phyloP scores from a whole-genome alignment of 257 asterid species.

The Verbascum thapsus region DNA sequence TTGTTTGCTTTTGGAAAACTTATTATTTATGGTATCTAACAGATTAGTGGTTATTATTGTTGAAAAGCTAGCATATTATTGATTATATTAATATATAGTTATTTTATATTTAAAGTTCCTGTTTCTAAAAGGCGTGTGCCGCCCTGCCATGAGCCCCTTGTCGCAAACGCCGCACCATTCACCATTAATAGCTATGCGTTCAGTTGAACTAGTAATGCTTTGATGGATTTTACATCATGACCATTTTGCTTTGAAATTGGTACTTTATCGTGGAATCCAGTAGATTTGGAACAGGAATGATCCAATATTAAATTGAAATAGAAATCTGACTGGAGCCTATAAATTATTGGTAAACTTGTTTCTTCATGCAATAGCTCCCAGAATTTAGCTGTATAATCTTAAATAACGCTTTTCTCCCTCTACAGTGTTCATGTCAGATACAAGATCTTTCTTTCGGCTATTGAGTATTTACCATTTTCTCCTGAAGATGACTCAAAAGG shows the following conservation, averaged over 20 bases:
- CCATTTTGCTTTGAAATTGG: conserved; percentile 15
- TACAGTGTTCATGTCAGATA: conserved; percentile 81
- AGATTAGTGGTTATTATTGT: too few species aligned
- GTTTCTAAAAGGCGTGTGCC: too few species aligned
- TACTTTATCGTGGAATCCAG: not conserved
- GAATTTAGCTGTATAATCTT: conserved; percentile 22
- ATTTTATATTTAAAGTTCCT: too few species aligned
- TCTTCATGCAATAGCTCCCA: conserved; percentile 19
- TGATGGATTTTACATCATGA: conserved; percentile 18
- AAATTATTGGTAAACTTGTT: conserved; percentile 7
- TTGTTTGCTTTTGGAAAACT: too few species aligned
- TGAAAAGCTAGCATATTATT: too few species aligned
- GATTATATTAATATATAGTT: too few species aligned
- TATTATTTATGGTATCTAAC: too few species aligned
- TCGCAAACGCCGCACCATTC: too few species aligned
- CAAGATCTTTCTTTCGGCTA: conserved; percentile 87
- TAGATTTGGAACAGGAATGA: conserved; percentile 18
- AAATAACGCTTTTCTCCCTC: conserved; percentile 30
- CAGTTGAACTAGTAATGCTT: conserved; percentile 4
- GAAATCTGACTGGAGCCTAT: conserved; percentile 12
- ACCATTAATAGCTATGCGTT: too few species aligned
- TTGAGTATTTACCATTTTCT: conserved; percentile 84
- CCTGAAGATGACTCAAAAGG: conserved; percentile 74
- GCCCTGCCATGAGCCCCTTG: too few species aligned
- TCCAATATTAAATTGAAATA: conserved; percentile 4